phyloP scores from a whole-genome alignment of 495 filamentous ascomycete genomes.

The Hypoxylon subgilvum region DNA sequence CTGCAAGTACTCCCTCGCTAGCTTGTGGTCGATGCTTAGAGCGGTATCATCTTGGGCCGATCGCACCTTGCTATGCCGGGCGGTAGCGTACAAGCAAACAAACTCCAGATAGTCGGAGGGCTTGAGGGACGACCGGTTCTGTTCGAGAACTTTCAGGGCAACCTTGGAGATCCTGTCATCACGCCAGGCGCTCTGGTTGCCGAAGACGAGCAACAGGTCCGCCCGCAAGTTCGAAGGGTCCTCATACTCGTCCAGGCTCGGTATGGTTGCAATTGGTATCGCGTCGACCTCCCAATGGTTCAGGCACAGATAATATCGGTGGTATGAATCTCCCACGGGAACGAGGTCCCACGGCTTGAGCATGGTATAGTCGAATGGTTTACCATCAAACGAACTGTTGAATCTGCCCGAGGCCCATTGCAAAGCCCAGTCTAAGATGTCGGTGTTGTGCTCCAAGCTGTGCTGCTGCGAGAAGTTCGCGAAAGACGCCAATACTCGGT shows the following conservation, averaged over 20 bases:
- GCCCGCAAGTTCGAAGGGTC: constrained; percentile 38
- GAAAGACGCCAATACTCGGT: constrained; percentile 32
- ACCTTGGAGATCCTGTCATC: constrained; percentile 37
- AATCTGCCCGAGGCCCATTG: constrained; percentile 35
- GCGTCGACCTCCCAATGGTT: constrained; percentile 37
- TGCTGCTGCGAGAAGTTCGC: constrained; percentile 35
- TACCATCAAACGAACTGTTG: constrained; percentile 39
- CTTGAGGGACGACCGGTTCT: constrained; percentile 25
- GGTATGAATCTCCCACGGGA: constrained; percentile 36
- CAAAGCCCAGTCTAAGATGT: constrained; percentile 36
- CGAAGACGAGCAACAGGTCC: constrained; percentile 40
- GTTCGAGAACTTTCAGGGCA: constrained; percentile 26
- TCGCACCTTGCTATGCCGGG: constrained; percentile 27
- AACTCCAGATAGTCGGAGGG: constrained; percentile 39
- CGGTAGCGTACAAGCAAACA: constrained; percentile 35
- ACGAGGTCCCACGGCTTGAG: constrained; percentile 41
- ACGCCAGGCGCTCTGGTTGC: constrained; percentile 37
- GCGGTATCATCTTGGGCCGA: constrained; percentile 12
- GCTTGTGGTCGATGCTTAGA: constrained; percentile 29
- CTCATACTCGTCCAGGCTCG: constrained; percentile 23
- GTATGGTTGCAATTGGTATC: constrained; percentile 36
- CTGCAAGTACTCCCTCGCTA: constrained; percentile 36
- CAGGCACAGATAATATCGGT: constrained; percentile 40
- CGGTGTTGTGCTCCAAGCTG: constrained; percentile 31
- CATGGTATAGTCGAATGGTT: constrained; percentile 42